Percentiles rank a stretch among this genome's conserved stretches.
These are phyloP conservation scores for Torulaspora globosa DNA, from an alignment of 1,139 yeast species.

Conservation along the genomic window DNA sequence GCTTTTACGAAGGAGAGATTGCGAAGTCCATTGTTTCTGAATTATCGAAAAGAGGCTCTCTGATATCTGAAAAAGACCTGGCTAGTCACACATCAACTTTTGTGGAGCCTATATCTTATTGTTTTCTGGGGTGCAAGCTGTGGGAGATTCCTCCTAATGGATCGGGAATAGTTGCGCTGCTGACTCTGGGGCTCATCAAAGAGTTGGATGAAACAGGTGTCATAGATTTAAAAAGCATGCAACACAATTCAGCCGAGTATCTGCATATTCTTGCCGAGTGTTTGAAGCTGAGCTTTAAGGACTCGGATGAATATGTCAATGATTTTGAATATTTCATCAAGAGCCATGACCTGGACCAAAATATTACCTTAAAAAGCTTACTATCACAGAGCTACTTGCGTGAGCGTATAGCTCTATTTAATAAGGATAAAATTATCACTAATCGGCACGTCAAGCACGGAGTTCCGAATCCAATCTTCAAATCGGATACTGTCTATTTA, in stretches of 20 bases:
- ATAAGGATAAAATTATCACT: conserved; percentile 41
- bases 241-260: conserved; percentile 70
- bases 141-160: conserved; percentile 87
- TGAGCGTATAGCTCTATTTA: conserved; percentile 49
- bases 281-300: conserved; percentile 70
- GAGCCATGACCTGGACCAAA: conserved; percentile 36
- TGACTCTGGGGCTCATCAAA: conserved; percentile 63
- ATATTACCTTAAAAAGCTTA: conserved; percentile 25
- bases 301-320: conserved; percentile 69
- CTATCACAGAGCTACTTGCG: conserved; percentile 46
- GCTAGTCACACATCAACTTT: conserved; percentile 52
- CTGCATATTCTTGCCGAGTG: conserved; percentile 65
- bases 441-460: conserved; percentile 48
- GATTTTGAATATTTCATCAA: conserved; percentile 40
- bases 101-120: conserved; percentile 57
- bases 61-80: conserved; percentile 54
- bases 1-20: conserved; percentile 63
- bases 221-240: conserved; percentile 44
- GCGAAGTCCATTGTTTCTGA: conserved; percentile 63
- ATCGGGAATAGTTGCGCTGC: conserved; percentile 68
- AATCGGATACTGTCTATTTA: conserved; percentile 75
- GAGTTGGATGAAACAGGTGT: conserved; percentile 48
- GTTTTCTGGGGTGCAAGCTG: conserved; percentile 45
- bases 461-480: conserved; percentile 59
- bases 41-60: conserved; percentile 52